A percentile compares a stretch with the other conserved stretches of the same genome.
Evolutionary conservation across 768 basidiomycete species (phyloP).

Genomic region (Leccinum pellstonianum): DNA sequence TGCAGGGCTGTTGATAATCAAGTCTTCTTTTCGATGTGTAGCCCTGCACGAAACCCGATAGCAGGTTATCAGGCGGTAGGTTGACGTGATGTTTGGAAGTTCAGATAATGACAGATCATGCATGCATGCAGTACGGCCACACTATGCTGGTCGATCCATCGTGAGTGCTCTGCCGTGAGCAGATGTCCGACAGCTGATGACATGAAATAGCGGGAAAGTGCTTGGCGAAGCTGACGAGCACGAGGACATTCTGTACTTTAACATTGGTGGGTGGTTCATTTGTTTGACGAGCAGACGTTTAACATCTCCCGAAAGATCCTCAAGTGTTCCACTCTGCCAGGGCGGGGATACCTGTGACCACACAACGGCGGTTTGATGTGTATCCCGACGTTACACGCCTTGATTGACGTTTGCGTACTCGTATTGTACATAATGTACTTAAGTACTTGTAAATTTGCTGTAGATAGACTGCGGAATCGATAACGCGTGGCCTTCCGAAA

Average conservation of each 20-base stretch:
- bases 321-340: constrained; percentile 63
- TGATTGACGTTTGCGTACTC: not conserved
- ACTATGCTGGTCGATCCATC: constrained; percentile 89
- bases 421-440: not conserved
- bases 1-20: constrained; percentile 93
- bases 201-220: constrained; percentile 61
- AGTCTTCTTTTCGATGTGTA: constrained; percentile 95
- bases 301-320: constrained; percentile 51
- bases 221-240: constrained; percentile 71
- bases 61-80: constrained; percentile 88
- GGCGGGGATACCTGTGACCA: constrained; percentile 86
- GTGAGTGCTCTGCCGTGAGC: constrained; percentile 43
- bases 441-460: not conserved
- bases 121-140: constrained; percentile 73
- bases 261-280: constrained; percentile 63
- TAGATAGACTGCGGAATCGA: not conserved
- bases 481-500: constrained; percentile 17
- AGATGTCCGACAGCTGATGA: constrained; percentile 6
- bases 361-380: constrained; percentile 89
- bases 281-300: not conserved
- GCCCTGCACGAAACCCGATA: constrained; percentile 81
- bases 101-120: not conserved
- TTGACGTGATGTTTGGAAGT: constrained; percentile 2
- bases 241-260: constrained; percentile 75
- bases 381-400: constrained; percentile 62